Base-by-base conservation (phyloP, 2,329 filamentous ascomycete genomes). In the Colletotrichum graminicola region DNA sequence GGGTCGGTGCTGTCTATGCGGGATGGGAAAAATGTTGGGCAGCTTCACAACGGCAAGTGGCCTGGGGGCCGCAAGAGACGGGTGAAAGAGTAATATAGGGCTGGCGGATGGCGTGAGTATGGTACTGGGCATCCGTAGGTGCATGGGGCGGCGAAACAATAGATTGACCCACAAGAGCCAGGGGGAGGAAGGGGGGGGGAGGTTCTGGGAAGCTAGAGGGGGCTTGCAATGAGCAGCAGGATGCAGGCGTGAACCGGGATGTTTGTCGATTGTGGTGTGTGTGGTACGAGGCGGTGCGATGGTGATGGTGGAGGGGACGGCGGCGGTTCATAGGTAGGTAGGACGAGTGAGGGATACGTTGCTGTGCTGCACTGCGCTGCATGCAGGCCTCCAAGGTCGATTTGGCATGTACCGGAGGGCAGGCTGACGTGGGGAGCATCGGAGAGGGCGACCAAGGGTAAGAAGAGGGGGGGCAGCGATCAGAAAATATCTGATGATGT, bases 61-160 rank as follows among this genome's bases (percentile, higher is more conserved):
- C 45, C 62, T 68, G 65, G 68, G 68, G 68, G 68, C 68, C 59
- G 45, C 52, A 57, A 62, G 65, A 36, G 64, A 63, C 45, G 65
- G 45, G 34, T 47, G 59, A 54, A 68, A 55, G 64, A 68, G 52
- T 68, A 68, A 68, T 71, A 68, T 71, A 71, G 68, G 68, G 68
- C 68, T 71, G 68, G 68, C 59, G 36, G 59, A 63, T 59, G 65
- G 68, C 52, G 63, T 57, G 67, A 57, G 41, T 41, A 52, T 39
- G 64, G 65, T 63, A 39, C 59, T 67, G 39, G 43, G 26, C 32
- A 41, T 26, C 51, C 49, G 54, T 34, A 26, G 16, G 55, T 71
- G 49, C 54, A 63, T 59, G 59, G 65, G 54, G 59, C 52, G 63
- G 52, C 68, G 67, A 51, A 66, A 34, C 65, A 68, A 52, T 63